Base-by-base conservation (phyloP, 139 green algal genomes). In the Haematococcus sp. region DNA sequence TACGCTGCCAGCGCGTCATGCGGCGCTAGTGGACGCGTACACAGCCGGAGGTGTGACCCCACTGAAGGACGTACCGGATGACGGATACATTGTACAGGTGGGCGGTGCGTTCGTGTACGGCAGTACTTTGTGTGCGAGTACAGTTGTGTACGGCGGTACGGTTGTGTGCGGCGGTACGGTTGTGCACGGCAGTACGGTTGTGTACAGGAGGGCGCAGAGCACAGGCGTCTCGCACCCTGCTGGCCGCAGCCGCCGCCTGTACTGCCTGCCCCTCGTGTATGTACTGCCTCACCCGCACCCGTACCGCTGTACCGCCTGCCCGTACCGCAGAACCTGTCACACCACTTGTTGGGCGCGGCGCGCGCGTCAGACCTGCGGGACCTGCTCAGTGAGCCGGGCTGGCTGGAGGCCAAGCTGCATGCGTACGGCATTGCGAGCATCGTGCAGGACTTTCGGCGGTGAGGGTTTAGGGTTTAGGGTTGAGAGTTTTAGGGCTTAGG, bases 371-470 rank as follows among this genome's bases (percentile, higher is more conserved):
- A 86, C 40, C 74, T 93, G 56, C 69, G 80, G 22, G 4, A 17
- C 25, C 77, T 96, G 79, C 78, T 96, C 31, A 73, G 76, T 19
- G 80, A 89, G 56, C 85, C 90, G 1, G 55, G 51, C 34, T 96
- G 91, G 91, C 81, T 96, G 80, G 88, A 93, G 64, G 66, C 70
- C 34, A 95, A 95, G 83, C 84, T 96, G 77, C 81, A 85, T 61
- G 80, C 77, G 28, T 93, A 90, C 59, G 89, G 89, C 20, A 71
- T 83, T 4, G 81, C 84, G 7, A 78, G 71, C 0, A 77, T 94
- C 3, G 89, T 94, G 3, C 75, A 85, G 11, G 91, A 96, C 74
- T 95, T 96, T 73, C 68, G 91, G 31, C 78, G 84, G 68, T 91
- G 73, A 20, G 65, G 70, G 23, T n/a, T n/a, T n/a, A n/a, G n/a